Conservation (phyloP, 495 filamentous ascomycete species). For the Xylaria longipes region DNA sequence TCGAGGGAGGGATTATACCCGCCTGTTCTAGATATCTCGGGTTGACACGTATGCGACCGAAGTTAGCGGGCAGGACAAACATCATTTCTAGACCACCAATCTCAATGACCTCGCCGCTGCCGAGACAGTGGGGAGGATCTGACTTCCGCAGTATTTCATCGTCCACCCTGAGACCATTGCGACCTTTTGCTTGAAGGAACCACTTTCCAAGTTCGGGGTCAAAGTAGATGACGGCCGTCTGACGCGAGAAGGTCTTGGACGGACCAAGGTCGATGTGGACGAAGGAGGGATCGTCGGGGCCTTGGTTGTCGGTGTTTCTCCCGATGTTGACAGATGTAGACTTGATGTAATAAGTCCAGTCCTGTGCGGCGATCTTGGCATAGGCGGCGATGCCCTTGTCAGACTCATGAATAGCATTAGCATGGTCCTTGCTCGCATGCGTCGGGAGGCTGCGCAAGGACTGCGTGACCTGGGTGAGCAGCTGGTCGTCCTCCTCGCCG, state of each 20-base stretch:
- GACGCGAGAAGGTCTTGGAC: slow-evolving; percentile 86
- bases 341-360: slow-evolving; percentile 95
- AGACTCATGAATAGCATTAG: slow-evolving; percentile 74
- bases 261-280: slow-evolving; percentile 94
- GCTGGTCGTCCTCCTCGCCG: slow-evolving; percentile 61
- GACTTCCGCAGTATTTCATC: slow-evolving; percentile 68
- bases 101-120: slow-evolving; percentile 87
- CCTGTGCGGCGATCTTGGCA: slow-evolving; percentile 87
- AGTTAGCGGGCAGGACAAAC: slow-evolving; percentile 82
- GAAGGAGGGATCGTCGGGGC: slow-evolving; percentile 44
- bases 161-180: slow-evolving; percentile 87
- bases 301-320: slow-evolving; percentile 64
- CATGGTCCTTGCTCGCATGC: slow-evolving; percentile 74
- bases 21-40: slow-evolving; percentile 59
- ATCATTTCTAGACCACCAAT: slow-evolving; percentile 96
- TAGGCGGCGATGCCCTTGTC: slow-evolving; percentile 83
- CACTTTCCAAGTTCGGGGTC: slow-evolving; percentile 71
- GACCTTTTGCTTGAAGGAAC: slow-evolving; percentile 84
- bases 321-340: slow-evolving; percentile 83
- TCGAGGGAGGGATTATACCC: slow-evolving; percentile 42
- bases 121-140: slow-evolving; percentile 58
- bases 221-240: slow-evolving; percentile 86
- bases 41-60: slow-evolving; percentile 63
- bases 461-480: slow-evolving; percentile 77
- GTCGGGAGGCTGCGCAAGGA: slow-evolving; percentile 62